Evolutionary conservation across 2,329 filamentous ascomycete genomes (phyloP).

Genomic region (Thielaviopsis populi): DNA sequence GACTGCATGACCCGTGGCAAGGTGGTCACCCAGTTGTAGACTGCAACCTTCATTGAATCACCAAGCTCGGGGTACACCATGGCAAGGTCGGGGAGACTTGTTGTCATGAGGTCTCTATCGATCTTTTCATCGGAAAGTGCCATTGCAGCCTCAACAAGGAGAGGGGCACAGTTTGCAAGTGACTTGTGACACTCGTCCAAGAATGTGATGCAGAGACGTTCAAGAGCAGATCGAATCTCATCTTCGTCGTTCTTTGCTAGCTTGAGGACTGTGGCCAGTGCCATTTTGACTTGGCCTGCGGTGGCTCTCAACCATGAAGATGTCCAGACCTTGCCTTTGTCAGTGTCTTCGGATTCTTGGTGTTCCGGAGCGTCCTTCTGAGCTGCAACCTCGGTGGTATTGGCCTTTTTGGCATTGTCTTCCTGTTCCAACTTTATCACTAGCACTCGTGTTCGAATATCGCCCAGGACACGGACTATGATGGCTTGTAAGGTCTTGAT

Average conservation of each 20-base stretch:
- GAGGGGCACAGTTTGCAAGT: slow-evolving; percentile 49
- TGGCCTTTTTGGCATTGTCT: slow-evolving; percentile 10
- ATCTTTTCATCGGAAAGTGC: slow-evolving; percentile 36
- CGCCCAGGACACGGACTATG: slow-evolving; percentile 40
- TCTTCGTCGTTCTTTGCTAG: slow-evolving; percentile 54
- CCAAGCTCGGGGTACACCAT: slow-evolving; percentile 46
- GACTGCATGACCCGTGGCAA: slow-evolving; percentile 72
- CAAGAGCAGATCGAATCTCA: slow-evolving; percentile 53
- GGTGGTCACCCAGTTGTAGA: slow-evolving; percentile 69
- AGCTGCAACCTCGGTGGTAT: background rate
- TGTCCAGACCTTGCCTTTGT: slow-evolving; percentile 29
- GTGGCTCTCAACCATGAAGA: slow-evolving; percentile 66
- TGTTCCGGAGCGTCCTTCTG: background rate
- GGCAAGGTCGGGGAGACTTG: slow-evolving; percentile 45
- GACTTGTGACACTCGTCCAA: slow-evolving; percentile 66
- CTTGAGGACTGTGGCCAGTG: slow-evolving; percentile 61
- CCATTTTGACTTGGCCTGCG: slow-evolving; percentile 64
- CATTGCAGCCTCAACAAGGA: slow-evolving; percentile 72
- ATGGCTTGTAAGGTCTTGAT: slow-evolving; percentile 43
- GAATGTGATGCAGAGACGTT: slow-evolving; percentile 56
- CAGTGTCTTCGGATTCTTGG: slow-evolving; percentile 18
- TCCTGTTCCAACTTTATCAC: slow-evolving; percentile 24
- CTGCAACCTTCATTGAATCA: slow-evolving; percentile 50
- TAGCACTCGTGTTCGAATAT: slow-evolving; percentile 38
- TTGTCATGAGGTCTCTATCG: slow-evolving; percentile 28